Evolutionary conservation across 192 early-diverging fungal genomes (phyloP).

Genomic region (Rhizophlyctis rosea): DNA sequence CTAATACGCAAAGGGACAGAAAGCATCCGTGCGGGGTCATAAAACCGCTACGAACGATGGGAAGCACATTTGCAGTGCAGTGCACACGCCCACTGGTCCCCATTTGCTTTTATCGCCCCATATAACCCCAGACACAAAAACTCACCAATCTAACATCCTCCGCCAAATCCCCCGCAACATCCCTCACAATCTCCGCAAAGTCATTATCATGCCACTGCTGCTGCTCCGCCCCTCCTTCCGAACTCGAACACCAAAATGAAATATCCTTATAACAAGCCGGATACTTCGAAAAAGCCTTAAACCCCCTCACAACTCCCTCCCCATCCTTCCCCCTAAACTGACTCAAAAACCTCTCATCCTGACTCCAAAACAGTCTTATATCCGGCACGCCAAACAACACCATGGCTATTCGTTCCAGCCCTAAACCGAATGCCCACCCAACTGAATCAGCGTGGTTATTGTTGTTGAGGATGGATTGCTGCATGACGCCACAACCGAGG

Average conservation of each 20-base stretch:
- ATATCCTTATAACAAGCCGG: conserved; percentile 93
- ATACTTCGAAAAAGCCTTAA: conserved; percentile 85
- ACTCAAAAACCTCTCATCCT: conserved; percentile 76
- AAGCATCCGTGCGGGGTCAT: neutral
- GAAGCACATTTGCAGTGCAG: neutral
- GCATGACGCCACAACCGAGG: conserved; percentile 88
- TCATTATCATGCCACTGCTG: conserved; percentile 86
- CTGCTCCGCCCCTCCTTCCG: too few species aligned
- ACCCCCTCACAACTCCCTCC: conserved; percentile 73
- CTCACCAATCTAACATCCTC: conserved; percentile 81
- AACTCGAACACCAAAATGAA: conserved; percentile 85
- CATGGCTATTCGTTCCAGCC: conserved; percentile 94
- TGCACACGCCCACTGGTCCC: neutral
- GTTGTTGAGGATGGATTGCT: conserved; percentile 75
- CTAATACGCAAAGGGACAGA: neutral
- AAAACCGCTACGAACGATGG: neutral
- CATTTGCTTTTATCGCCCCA: neutral
- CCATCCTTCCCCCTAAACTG: conserved; percentile 89
- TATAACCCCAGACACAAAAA: too few species aligned
- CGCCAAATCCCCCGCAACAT: conserved; percentile 87
- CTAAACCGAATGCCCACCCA: conserved; percentile 98
- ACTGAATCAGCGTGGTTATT: conserved; percentile 67
- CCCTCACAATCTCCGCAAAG: conserved; percentile 87
- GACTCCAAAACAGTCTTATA: conserved; percentile 94
- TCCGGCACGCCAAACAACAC: conserved; percentile 92